Percentiles rank a stretch among this genome's conserved stretches.
Evolutionary conservation across 2,329 filamentous ascomycete genomes (phyloP).

Genomic region (Arthroderma sp.): DNA sequence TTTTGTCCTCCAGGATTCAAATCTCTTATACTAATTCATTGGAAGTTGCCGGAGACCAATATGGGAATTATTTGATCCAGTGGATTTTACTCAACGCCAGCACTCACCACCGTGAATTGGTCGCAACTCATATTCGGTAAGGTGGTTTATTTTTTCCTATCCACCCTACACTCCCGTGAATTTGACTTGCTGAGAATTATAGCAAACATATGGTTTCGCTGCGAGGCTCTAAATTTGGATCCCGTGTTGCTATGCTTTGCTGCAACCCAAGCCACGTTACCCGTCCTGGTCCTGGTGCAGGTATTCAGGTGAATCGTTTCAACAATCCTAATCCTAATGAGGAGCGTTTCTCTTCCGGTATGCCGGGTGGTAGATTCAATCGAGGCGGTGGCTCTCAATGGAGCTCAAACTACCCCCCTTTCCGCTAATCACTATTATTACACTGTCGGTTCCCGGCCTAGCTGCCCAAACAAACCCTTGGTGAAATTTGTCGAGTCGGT

Average conservation of each 20-base stretch:
- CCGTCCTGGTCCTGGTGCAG: constrained; percentile 71
- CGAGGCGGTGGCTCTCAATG: constrained; percentile 23
- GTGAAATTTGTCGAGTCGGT: too few relatives aligned
- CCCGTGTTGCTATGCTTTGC: constrained; percentile 96
- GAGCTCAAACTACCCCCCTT: constrained; percentile 24
- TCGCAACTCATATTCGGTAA: constrained; percentile 75
- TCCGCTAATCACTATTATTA: constrained; percentile 17
- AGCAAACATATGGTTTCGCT: constrained; percentile 98
- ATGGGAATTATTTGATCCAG: constrained; percentile 95
- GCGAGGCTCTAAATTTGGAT: constrained; percentile 95
- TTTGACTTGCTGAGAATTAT: background rate
- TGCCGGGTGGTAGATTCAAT: constrained; percentile 23
- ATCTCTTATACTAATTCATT: constrained; percentile 1
- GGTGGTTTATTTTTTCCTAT: background rate
- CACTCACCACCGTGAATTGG: constrained; percentile 79
- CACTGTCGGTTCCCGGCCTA: background rate
- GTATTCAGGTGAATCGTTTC: constrained; percentile 48
- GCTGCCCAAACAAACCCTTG: too few relatives aligned
- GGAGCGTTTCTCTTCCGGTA: constrained; percentile 19
- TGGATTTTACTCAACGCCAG: constrained; percentile 87
- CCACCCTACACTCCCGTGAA: background rate
- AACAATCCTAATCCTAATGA: constrained; percentile 40
- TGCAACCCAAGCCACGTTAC: constrained; percentile 85
- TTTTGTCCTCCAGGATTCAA: too few relatives aligned
- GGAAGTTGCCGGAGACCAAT: constrained; percentile 82